These are phyloP conservation scores for Candida boleticola DNA, from an alignment of 805 yeast genomes.

Conservation along the genomic window DNA sequence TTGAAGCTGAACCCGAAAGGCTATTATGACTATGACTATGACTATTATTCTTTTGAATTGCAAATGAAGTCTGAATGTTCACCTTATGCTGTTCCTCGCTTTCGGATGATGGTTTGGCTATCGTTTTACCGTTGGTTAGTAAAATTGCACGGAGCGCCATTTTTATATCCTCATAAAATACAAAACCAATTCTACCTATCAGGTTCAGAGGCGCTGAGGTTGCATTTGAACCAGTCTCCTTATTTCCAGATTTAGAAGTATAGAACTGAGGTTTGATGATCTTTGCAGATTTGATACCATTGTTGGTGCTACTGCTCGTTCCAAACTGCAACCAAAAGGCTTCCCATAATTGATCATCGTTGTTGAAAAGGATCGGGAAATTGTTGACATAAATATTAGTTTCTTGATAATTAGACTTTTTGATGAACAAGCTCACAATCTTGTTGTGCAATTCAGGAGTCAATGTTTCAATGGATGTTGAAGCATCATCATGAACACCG, in stretches of 20 bases:
- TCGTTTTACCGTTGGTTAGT: slow-evolving; percentile 45
- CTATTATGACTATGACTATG: background rate
- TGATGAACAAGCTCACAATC: slow-evolving; percentile 15
- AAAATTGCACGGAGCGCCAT: slow-evolving; percentile 65
- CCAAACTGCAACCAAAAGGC: slow-evolving; percentile 41
- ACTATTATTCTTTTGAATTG: slow-evolving; percentile 31
- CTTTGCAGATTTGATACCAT: slow-evolving; percentile 35
- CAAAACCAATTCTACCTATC: slow-evolving; percentile 52
- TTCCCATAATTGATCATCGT: slow-evolving; percentile 46
- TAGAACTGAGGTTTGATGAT: slow-evolving; percentile 43
- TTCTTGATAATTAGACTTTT: slow-evolving; percentile 48
- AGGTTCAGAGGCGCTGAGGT: slow-evolving; percentile 4
- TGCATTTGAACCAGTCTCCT: slow-evolving; percentile 2
- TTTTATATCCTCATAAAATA: slow-evolving; percentile 55
- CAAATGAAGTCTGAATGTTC: slow-evolving; percentile 38
- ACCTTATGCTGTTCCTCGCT: slow-evolving; percentile 16
- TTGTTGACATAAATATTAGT: slow-evolving; percentile 72
- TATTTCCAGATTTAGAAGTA: slow-evolving; percentile 13
- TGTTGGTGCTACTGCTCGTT: slow-evolving; percentile 5
- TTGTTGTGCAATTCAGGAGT: slow-evolving; percentile 7
- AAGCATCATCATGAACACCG: slow-evolving; percentile 10
- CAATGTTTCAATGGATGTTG: slow-evolving; percentile 2
- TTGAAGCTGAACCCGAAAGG: background rate
- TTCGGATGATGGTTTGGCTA: slow-evolving; percentile 17
- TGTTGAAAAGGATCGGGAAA: slow-evolving; percentile 54